phyloP scores from a whole-genome alignment of 257 asterid species.

The Ilex aquifolium region DNA sequence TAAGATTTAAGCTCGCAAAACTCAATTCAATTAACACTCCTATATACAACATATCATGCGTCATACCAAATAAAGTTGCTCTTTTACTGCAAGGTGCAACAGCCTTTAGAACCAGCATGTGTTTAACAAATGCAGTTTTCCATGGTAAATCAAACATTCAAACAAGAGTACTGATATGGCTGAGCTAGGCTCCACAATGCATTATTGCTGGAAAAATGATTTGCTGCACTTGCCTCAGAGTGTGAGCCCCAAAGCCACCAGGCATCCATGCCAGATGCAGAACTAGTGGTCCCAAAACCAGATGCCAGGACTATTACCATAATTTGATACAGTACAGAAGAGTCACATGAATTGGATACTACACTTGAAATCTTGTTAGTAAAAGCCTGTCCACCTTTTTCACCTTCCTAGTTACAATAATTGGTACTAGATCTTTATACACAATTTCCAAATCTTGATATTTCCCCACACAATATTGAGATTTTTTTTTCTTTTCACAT shows the following conservation, averaged over 20 bases:
- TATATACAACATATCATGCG: no score
- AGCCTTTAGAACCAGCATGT: no score
- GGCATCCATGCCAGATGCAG: neutral
- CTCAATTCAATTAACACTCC: no score
- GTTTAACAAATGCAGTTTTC: no score
- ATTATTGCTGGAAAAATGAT: slow-evolving; percentile 20
- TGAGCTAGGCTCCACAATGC: slow-evolving; percentile 13
- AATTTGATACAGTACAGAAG: neutral
- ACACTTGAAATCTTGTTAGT: neutral
- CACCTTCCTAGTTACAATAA: slow-evolving; percentile 18
- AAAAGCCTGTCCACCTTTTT: slow-evolving; percentile 10
- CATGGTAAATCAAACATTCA: no score
- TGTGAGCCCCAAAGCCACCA: slow-evolving; percentile 1
- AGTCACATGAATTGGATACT: slow-evolving; percentile 1
- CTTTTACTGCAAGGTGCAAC: no score
- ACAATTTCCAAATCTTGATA: slow-evolving; percentile 4
- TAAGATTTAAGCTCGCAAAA: no score
- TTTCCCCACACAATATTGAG: neutral
- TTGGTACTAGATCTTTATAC: slow-evolving; percentile 16
- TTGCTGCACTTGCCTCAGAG: slow-evolving; percentile 4
- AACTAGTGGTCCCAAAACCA: slow-evolving; percentile 8
- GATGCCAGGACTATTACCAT: neutral
- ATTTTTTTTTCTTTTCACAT: slow-evolving; percentile 2
- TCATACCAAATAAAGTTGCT: no score
- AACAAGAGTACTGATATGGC: no score